phyloP scores from a whole-genome alignment of 1,284 basidiomycete species.

The Clitocybe nebularis region DNA sequence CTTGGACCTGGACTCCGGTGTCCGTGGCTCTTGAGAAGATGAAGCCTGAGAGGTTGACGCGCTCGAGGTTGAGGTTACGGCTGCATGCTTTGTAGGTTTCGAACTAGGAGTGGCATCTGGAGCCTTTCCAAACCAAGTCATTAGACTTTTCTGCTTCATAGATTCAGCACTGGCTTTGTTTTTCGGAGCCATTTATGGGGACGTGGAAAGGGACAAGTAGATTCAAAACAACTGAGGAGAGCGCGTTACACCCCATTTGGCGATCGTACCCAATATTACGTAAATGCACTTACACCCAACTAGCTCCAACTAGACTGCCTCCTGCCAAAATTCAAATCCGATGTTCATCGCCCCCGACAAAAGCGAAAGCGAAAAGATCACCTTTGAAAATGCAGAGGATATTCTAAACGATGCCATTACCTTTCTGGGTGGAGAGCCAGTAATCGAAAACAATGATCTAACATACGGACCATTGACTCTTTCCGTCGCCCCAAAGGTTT shows the following conservation, averaged over 20 bases:
- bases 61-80: constrained; percentile 12
- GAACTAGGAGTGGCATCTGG: constrained; percentile 20
- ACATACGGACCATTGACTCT: constrained; percentile 46
- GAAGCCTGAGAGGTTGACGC: constrained; percentile 24
- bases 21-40: constrained; percentile 27
- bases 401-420: constrained; percentile 46
- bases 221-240: constrained; percentile 1
- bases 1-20: constrained; percentile 33
- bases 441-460: constrained; percentile 35
- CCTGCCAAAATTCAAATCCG: not conserved
- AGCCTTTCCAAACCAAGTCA: constrained; percentile 60
- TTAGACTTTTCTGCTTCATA: constrained; percentile 71
- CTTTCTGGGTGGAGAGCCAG: constrained; percentile 38
- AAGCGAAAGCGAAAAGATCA: not conserved
- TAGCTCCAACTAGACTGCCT: constrained; percentile 8
- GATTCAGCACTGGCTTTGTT: constrained; percentile 35
- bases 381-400: constrained; percentile 33
- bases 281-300: no score
- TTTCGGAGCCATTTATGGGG: constrained; percentile 29
- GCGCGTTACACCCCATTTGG: constrained; percentile 28
- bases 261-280: no score
- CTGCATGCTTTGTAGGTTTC: constrained; percentile 17
- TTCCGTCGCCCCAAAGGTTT: constrained; percentile 52
- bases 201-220: constrained; percentile 2
- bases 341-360: constrained; percentile 6